Percentiles rank a stretch among this genome's conserved stretches.
Conservation (phyloP, 345 rosid genomes). For the Populus ilicifolia region DNA sequence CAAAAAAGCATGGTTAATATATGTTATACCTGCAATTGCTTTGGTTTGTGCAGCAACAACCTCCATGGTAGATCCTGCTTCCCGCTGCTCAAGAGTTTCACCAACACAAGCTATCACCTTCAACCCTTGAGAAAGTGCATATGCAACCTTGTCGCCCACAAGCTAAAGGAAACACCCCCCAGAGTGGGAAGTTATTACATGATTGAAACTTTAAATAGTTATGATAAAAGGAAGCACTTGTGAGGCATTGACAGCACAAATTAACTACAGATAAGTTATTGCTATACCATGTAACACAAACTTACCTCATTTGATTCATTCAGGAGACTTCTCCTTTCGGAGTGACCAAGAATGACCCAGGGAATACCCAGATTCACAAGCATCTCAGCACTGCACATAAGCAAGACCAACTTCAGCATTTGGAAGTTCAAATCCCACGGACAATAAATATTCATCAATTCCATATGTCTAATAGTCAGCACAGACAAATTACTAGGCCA, state of each 20-base stretch:
- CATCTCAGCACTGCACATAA: slow-evolving; percentile 79
- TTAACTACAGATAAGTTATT: background rate
- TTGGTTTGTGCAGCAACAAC: slow-evolving; percentile 92
- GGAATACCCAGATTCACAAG: slow-evolving; percentile 70
- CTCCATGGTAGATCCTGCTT: slow-evolving; percentile 73
- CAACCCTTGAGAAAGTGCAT: slow-evolving; percentile 86
- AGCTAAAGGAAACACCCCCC: slow-evolving; percentile 42
- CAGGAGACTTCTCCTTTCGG: slow-evolving; percentile 71
- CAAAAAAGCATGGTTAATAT: background rate
- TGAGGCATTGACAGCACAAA: background rate
- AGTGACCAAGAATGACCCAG: slow-evolving; percentile 96
- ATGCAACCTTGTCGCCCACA: slow-evolving; percentile 85
- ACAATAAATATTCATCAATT: too few species aligned
- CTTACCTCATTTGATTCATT: slow-evolving; percentile 70
- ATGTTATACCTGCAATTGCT: slow-evolving; percentile 70
- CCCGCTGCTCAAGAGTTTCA: slow-evolving; percentile 88
- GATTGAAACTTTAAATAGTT: background rate
- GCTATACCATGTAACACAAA: slow-evolving; percentile 9
- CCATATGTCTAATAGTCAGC: too few species aligned
- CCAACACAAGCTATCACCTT: slow-evolving; percentile 94
- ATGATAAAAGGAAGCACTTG: background rate
- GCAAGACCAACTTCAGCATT: background rate
- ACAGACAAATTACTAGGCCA: background rate
- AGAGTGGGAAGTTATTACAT: slow-evolving; percentile 3
- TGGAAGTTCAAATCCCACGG: background rate